Evolutionary conservation across 306 rosid species (phyloP), one percentile per base, ranked within the genome.

Genomic region (Crotalaria pallida): DNA sequence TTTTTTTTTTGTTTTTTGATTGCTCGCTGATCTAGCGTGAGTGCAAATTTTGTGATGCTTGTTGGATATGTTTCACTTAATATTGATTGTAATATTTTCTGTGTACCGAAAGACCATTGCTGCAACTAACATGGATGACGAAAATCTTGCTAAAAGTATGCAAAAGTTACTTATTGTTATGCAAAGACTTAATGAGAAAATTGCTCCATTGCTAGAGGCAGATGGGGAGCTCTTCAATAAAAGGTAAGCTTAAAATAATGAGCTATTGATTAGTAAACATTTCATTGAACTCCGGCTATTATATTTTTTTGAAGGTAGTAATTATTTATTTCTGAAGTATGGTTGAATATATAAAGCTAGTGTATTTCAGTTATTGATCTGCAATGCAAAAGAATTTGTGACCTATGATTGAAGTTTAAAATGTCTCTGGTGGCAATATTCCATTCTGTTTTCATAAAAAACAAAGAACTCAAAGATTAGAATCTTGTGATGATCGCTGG

Each of bases 201-300:
- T 94, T 75, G 96, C 89, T 64, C 89, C 94, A 10, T 86, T 88
- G 96, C 87, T 90, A 17, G 92, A 94, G 65, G 84, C 89, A 5
- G 98, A 94, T 69, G 98, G 98, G 64, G 98, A 83, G 79, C 90
- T 77, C 73, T 94, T 94, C 84, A 94, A 77, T 77, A 80, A 82
- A 78, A 90, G 97, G 98, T 87, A 63, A 75, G 80, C 77, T 16
- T 49, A 52, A 29, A 7, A 18, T 26, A 40, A 58, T 5, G 34
- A 24, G 43, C 21, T 45, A 63, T 52, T 52, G 17, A 21, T 61
- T 67, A 11, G 38, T 57, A 61, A 50, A 50, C 77, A 12, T 13
- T 9, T 50, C 45, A 43, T 10, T 9, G 8, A 17, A 40, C 6
- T 44, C 60, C 4, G 19, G 7, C 27, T 24, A 24, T 3, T 24